Evolutionary conservation across 352 stramenopile species (phyloP).

Genomic region (Phytophthora megakarya): DNA sequence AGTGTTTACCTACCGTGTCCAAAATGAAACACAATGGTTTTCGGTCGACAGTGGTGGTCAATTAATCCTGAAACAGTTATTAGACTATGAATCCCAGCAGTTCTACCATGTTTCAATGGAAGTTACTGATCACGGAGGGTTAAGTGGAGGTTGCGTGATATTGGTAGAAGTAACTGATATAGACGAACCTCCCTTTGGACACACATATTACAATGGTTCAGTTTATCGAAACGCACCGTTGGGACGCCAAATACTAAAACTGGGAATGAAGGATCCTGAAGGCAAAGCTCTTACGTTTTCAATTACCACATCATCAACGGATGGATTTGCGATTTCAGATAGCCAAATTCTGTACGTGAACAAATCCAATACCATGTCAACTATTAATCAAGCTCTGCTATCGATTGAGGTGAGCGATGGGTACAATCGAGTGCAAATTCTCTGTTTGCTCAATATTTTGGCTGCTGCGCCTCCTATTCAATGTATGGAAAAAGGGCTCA

Average conservation of each 20-base stretch:
- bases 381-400: slow-evolving; percentile 7
- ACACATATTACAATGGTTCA: slow-evolving; percentile 36
- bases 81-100: slow-evolving; percentile 47
- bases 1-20: slow-evolving; percentile 24
- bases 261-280: slow-evolving; percentile 29
- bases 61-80: slow-evolving; percentile 31
- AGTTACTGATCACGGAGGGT: slow-evolving; percentile 34
- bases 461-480: slow-evolving; percentile 39
- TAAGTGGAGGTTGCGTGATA: slow-evolving; percentile 41
- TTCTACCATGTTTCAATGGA: slow-evolving; percentile 39
- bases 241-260: slow-evolving; percentile 23
- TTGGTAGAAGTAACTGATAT: slow-evolving; percentile 47
- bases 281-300: slow-evolving; percentile 9
- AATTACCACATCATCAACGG: slow-evolving; percentile 7
- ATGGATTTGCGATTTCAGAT: slow-evolving; percentile 21
- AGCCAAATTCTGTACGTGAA: slow-evolving; percentile 25
- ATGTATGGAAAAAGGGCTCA: slow-evolving; percentile 31
- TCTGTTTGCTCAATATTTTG: slow-evolving; percentile 27
- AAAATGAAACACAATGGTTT: slow-evolving; percentile 35
- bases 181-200: slow-evolving; percentile 43
- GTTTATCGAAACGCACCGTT: slow-evolving; percentile 28
- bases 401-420: slow-evolving; percentile 30
- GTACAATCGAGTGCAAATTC: slow-evolving; percentile 25
- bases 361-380: background rate
- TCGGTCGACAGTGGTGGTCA: slow-evolving; percentile 36